Evolutionary conservation across 116 monocot species (phyloP), one percentile per base, ranked within the genome.

Genomic region (Posidonia oceanica): DNA sequence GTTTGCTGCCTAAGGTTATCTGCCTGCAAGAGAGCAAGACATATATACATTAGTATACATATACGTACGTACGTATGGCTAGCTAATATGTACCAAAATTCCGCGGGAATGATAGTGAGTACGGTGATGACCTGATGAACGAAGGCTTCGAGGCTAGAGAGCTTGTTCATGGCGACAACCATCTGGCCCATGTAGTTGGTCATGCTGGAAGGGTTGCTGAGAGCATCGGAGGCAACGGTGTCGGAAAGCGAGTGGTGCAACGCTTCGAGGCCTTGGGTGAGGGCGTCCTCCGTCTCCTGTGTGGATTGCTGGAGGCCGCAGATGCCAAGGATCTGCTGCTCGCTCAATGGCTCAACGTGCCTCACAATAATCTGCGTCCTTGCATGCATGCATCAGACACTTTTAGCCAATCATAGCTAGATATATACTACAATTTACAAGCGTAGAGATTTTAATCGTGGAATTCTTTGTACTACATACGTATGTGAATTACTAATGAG

Each of bases 151-250:
- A 94, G 78, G 7, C 81, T 78, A 29, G 87, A 72, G 71, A 94
- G 80, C 70, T 83, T 94, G 81, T 81, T 81, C 74, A 94, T 75
- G 77, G 94, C 94, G 20, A 85, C 40, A 3, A 82, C 81, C 94
- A 94, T 85, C 67, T 86, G 90, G 37, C 72, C 77, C 85, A 90
- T 87, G 83, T 83, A 90, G 69, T 79, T 81, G 71, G 83, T 71
- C 79, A 90, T 82, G 82, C 90, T 83, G 14, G 86, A 78, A 0
- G 87, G 83, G 73, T 53, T 76, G 69, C 70, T 82, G 56, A 87
- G 52, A 0, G 74, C 78, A 4, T 90, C 85, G 7, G 90, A 87
- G 70, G 83, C 59, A 7, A 94, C 64, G 38, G 87, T 83, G 15
- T 87, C 87, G 0, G 83, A 87, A 5, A 94, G 79, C 64, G 94